Conservation (phyloP, 139 green algal species). For the Chlamydomonas incerta region DNA sequence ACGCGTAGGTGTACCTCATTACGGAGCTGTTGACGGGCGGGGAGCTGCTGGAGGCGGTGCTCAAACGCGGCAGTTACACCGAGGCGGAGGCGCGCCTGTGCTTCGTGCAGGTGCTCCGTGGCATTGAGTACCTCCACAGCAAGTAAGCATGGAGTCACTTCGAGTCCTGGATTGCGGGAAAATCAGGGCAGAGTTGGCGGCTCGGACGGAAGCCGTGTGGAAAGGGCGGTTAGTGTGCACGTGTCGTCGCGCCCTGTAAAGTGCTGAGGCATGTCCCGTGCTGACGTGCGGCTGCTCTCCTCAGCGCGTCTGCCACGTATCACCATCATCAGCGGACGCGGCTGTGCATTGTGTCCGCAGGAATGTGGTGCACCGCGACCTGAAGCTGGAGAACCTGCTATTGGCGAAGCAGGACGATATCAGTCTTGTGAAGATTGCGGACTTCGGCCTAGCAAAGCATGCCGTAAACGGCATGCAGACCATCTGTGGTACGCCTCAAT, state of each 20-base stretch:
- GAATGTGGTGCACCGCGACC: slow-evolving; percentile 84
- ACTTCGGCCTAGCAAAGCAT: slow-evolving; percentile 93
- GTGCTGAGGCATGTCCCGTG: no score
- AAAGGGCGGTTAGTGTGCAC: no score
- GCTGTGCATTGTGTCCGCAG: slow-evolving; percentile 56
- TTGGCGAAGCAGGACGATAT: slow-evolving; percentile 79
- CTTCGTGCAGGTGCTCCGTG: slow-evolving; percentile 85
- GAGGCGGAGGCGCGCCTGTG: slow-evolving; percentile 80
- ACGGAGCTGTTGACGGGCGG: slow-evolving; percentile 88
- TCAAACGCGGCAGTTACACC: slow-evolving; percentile 82
- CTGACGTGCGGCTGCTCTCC: no score
- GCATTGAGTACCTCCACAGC: slow-evolving; percentile 89
- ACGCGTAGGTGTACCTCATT: slow-evolving; percentile 92
- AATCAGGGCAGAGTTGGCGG: no score
- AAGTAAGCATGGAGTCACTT: slow-evolving; percentile 59
- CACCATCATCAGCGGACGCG: no score
- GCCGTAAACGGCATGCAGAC: slow-evolving; percentile 74
- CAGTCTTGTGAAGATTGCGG: slow-evolving; percentile 72
- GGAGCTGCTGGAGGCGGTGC: slow-evolving; percentile 89
- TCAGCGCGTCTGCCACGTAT: no score
- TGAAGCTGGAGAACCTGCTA: slow-evolving; percentile 98
- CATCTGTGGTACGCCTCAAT: slow-evolving; percentile 91
- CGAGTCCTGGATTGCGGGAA: no score
- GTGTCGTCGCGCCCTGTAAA: no score
- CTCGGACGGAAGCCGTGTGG: no score